Evolutionary conservation across 2,329 filamentous ascomycete species (phyloP).

Genomic region (Aspergillus niger): DNA sequence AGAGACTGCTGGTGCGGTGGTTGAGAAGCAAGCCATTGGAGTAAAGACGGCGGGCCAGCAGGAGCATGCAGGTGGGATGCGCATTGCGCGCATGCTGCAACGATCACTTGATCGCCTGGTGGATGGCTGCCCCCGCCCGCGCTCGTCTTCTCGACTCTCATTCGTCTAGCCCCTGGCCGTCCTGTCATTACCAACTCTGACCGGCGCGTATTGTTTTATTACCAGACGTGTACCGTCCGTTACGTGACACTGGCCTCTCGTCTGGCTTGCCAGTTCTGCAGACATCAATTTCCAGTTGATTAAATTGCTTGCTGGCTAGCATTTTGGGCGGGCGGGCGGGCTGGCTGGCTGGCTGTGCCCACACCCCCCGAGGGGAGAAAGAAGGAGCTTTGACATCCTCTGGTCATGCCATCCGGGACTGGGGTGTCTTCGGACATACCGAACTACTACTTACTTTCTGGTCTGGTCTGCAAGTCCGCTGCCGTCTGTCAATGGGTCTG

Average conservation of each 20-base stretch:
- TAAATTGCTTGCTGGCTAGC: background rate
- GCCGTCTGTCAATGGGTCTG: background rate
- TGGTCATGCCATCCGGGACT: constrained; percentile 11
- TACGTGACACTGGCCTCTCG: constrained; percentile 21
- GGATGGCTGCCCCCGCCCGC: constrained; percentile 26
- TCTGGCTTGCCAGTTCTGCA: constrained; percentile 11
- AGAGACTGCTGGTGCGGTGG: background rate
- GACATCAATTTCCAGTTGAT: constrained; percentile 12
- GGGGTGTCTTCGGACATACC: constrained; percentile 14
- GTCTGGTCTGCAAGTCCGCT: background rate
- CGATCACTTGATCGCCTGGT: constrained; percentile 61
- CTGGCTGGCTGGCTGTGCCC: background rate
- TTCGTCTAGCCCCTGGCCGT: constrained; percentile 20
- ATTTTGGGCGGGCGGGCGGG: background rate
- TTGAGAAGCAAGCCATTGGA: constrained; percentile 26
- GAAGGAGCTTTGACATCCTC: constrained; percentile 3
- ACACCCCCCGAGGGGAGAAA: too few species aligned
- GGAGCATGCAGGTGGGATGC: constrained; percentile 32
- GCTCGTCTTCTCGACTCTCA: constrained; percentile 10
- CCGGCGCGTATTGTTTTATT: constrained; percentile 32
- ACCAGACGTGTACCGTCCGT: constrained; percentile 31
- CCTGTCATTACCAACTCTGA: constrained; percentile 23
- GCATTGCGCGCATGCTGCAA: constrained; percentile 57
- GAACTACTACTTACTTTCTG: constrained; percentile 13
- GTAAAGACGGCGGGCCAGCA: constrained; percentile 13